A percentile compares a stretch with the other conserved stretches of the same genome.
These are phyloP conservation scores for Diaporthe velutina DNA, from an alignment of 2,329 filamentous ascomycete genomes.

Conservation along the genomic window DNA sequence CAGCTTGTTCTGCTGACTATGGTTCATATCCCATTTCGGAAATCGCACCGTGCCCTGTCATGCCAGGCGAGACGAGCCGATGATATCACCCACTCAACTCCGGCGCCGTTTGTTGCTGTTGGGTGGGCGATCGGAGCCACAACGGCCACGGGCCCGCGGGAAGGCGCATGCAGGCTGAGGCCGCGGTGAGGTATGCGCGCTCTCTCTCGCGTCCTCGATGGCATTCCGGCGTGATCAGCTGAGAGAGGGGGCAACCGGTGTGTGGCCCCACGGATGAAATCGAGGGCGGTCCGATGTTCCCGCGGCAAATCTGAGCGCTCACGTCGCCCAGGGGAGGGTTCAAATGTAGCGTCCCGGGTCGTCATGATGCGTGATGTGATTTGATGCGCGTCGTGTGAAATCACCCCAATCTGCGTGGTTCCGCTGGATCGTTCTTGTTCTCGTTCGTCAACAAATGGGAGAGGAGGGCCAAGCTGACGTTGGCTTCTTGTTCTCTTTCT, in stretches of 20 bases:
- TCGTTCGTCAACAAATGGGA: slow-evolving; percentile 31
- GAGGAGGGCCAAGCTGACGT: background rate
- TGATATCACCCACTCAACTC: background rate
- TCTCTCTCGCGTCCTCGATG: slow-evolving; percentile 10
- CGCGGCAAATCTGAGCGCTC: slow-evolving; percentile 26
- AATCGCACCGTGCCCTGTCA: background rate
- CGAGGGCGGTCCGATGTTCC: slow-evolving; percentile 18
- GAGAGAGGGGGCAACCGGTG: background rate
- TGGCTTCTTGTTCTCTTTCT: background rate
- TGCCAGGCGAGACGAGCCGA: slow-evolving; percentile 28
- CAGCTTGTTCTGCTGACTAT: background rate
- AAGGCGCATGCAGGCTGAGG: slow-evolving; percentile 12
- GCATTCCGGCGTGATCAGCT: slow-evolving; percentile 11
- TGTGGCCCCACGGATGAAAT: slow-evolving; percentile 18
- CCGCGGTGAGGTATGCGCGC: background rate
- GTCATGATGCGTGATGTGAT: slow-evolving; percentile 8
- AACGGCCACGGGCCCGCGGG: background rate
- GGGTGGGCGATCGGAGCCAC: background rate
- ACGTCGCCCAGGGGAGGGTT: background rate
- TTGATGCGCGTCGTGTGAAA: background rate
- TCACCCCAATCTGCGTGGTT: slow-evolving; percentile 27
- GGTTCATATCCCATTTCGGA: background rate
- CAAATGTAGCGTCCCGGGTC: slow-evolving; percentile 16
- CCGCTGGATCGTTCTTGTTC: slow-evolving; percentile 1
- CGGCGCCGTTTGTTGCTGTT: background rate